These are phyloP conservation scores for Aegilops sharonensis DNA, from an alignment of 176 grass and related monocot species.

Conservation along the genomic window DNA sequence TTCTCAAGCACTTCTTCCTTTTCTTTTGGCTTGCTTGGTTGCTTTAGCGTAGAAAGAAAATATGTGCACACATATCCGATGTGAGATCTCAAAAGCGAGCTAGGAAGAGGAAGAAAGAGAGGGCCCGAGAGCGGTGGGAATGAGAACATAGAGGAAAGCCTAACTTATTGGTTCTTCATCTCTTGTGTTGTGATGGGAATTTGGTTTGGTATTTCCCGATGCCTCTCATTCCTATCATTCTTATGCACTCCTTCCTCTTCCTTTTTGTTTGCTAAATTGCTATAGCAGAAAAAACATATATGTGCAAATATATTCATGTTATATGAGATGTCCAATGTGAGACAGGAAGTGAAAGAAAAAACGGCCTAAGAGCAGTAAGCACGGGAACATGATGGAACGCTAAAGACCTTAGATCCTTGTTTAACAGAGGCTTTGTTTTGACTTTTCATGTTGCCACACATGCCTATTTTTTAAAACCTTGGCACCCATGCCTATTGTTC, in stretches of 20 bases:
- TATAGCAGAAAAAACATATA: neutral
- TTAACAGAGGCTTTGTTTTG: neutral
- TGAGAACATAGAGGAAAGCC: constrained; percentile 28
- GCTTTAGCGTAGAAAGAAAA: too few relatives aligned
- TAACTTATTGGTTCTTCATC: neutral
- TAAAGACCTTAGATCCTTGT: neutral
- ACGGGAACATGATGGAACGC: neutral
- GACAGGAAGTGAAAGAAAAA: constrained; percentile 23
- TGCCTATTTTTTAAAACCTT: constrained; percentile 8
- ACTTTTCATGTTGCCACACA: constrained; percentile 29
- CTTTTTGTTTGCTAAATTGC: neutral
- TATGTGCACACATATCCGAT: neutral
- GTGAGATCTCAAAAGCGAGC: neutral
- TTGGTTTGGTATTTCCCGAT: constrained; percentile 21
- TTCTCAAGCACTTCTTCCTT: too few relatives aligned
- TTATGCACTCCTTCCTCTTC: constrained; percentile 31
- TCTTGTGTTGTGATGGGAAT: neutral
- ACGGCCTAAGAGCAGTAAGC: neutral
- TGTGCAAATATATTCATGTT: neutral
- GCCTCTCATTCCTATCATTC: constrained; percentile 33
- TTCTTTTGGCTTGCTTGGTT: too few relatives aligned
- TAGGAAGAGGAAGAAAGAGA: constrained; percentile 36
- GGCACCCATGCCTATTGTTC: constrained; percentile 24
- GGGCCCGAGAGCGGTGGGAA: constrained; percentile 20
- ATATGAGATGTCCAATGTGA: neutral